phyloP scores from a whole-genome alignment of 1,284 basidiomycete species.

The Athelia sp. region DNA sequence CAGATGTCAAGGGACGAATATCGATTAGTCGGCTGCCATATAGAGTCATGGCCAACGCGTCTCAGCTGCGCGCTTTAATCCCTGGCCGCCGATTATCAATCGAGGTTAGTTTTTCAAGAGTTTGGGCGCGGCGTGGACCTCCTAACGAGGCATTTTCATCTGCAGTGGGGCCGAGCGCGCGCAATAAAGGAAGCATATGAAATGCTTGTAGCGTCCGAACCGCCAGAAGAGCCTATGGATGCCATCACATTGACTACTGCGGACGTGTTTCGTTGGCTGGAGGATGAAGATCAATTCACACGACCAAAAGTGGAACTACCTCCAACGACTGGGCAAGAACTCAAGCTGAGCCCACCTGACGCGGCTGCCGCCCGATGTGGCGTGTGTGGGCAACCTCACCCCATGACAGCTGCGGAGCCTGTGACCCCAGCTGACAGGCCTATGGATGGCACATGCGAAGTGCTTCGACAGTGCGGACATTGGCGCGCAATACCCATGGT shows the following conservation, averaged over 20 bases:
- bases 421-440: background rate
- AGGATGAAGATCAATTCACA: constrained; percentile 44
- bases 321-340: constrained; percentile 5
- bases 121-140: constrained; percentile 6
- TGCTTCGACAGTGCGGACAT: no score
- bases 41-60: constrained; percentile 39
- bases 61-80: constrained; percentile 42
- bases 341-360: background rate
- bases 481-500: background rate
- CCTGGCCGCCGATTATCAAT: constrained; percentile 64
- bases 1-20: constrained; percentile 36
- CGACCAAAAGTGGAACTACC: constrained; percentile 19
- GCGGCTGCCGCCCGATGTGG: background rate
- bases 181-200: constrained; percentile 47
- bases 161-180: constrained; percentile 58
- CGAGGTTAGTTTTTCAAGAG: constrained; percentile 40
- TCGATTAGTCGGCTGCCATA: constrained; percentile 39
- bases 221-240: constrained; percentile 12
- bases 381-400: background rate
- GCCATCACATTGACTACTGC: constrained; percentile 38
- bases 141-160: constrained; percentile 5
- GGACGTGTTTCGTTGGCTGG: constrained; percentile 58
- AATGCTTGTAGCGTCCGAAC: constrained; percentile 18
- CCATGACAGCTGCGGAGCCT: background rate
- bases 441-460: background rate